Percentiles rank a stretch among this genome's conserved stretches.
Conservation (phyloP, 1,284 basidiomycete genomes). For the Tilletia indica region DNA sequence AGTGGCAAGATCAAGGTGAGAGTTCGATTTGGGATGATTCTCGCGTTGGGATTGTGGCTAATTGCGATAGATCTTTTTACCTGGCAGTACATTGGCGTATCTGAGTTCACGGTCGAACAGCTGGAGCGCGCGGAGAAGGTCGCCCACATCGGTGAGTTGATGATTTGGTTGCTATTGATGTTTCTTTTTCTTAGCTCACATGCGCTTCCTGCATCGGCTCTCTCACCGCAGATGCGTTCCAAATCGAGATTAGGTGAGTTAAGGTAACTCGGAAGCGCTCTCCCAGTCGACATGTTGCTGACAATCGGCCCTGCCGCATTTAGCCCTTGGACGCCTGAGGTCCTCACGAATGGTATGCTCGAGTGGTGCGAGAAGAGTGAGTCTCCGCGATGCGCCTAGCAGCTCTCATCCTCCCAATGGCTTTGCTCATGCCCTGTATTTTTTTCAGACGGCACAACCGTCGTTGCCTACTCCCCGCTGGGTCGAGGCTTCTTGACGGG, state of each 20-base stretch:
- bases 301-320: no score
- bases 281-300: no score
- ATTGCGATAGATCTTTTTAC: background rate
- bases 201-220: background rate
- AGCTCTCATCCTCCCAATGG: background rate
- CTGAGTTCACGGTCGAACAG: conserved; percentile 48
- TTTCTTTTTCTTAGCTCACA: background rate
- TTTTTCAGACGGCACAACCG: conserved; percentile 24
- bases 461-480: conserved; percentile 39
- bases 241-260: conserved; percentile 60
- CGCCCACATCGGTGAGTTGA: conserved; percentile 50
- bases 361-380: conserved; percentile 34
- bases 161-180: background rate
- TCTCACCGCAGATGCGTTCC: conserved; percentile 46
- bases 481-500: conserved; percentile 41
- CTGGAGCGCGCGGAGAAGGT: conserved; percentile 39
- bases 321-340: conserved; percentile 53
- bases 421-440: background rate
- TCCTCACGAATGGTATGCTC: conserved; percentile 38
- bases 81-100: conserved; percentile 68
- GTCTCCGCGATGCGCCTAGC: background rate
- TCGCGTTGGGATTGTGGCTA: no score
- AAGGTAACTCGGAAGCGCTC: no score
- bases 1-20: conserved; percentile 62
- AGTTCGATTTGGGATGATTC: no score